phyloP scores from a whole-genome alignment of 1,284 basidiomycete genomes.

The Laetiporus sulphureus region DNA sequence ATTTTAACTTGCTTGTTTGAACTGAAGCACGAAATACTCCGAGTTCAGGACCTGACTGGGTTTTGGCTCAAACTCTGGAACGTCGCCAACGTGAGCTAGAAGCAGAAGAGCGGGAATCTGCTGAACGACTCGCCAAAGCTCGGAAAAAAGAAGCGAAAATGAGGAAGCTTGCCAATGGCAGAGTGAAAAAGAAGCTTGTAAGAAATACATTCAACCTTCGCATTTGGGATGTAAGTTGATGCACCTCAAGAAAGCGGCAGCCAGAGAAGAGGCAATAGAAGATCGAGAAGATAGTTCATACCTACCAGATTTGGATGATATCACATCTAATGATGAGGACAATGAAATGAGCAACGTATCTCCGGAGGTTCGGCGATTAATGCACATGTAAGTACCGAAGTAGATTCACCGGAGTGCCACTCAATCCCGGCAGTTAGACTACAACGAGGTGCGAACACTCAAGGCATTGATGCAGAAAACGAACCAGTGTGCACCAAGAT shows the following conservation, averaged over 20 bases:
- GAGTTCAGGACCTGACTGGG: constrained; percentile 72
- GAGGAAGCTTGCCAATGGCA: constrained; percentile 21
- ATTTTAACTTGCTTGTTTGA: too few species aligned
- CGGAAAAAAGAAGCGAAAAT: constrained; percentile 46
- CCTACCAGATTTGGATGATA: too few species aligned
- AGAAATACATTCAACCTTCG: constrained; percentile 16
- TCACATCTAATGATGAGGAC: constrained; percentile 17
- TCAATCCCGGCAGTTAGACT: constrained; percentile 1
- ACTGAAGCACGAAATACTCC: too few species aligned
- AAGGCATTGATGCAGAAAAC: constrained; percentile 16
- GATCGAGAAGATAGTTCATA: too few species aligned
- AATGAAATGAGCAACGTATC: constrained; percentile 59
- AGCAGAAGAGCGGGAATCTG: constrained; percentile 56
- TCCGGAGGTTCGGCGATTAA: constrained; percentile 73
- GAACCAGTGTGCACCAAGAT: constrained; percentile 71
- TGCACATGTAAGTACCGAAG: constrained; percentile 70
- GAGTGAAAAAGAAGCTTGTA: constrained; percentile 56
- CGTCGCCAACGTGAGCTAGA: constrained; percentile 59
- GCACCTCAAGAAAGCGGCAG: neutral
- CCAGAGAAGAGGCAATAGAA: constrained; percentile 43
- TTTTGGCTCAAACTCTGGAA: constrained; percentile 69
- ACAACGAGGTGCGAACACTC: neutral
- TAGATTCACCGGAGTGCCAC: too few species aligned
- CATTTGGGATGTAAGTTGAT: constrained; percentile 12
- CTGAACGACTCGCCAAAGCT: constrained; percentile 52